A percentile compares a stretch with the other conserved stretches of the same genome.
Evolutionary conservation across 2,329 filamentous ascomycete species (phyloP).

Genomic region (Fusarium protoensiforme): DNA sequence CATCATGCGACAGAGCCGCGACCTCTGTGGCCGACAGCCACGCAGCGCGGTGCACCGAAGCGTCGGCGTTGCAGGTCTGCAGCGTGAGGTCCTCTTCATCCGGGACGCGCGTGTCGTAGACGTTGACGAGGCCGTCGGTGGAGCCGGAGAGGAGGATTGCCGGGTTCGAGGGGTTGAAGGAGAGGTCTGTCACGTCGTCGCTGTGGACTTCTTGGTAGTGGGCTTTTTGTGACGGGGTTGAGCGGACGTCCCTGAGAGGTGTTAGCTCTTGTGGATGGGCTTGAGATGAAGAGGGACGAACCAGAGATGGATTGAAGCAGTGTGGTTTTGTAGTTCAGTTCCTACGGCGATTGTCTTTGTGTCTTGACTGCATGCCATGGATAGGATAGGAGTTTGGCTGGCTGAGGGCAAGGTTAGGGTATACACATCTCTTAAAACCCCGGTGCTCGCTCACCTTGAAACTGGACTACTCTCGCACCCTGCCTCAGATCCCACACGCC

Average conservation of each 20-base stretch:
- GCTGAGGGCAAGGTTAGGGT: slow-evolving; percentile 44
- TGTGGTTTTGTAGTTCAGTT: slow-evolving; percentile 75
- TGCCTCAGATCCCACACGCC: slow-evolving; percentile 73
- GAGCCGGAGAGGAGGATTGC: slow-evolving; percentile 78
- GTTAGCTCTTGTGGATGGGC: neutral
- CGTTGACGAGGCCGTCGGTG: slow-evolving; percentile 82
- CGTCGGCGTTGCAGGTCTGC: slow-evolving; percentile 81
- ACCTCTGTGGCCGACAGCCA: slow-evolving; percentile 74
- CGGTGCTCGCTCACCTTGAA: slow-evolving; percentile 57
- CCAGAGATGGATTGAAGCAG: slow-evolving; percentile 72
- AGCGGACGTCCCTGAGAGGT: slow-evolving; percentile 67
- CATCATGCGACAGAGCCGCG: slow-evolving; percentile 81
- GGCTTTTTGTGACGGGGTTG: slow-evolving; percentile 57
- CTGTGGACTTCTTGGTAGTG: slow-evolving; percentile 74
- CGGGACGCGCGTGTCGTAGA: slow-evolving; percentile 76
- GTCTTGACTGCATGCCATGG: slow-evolving; percentile 69
- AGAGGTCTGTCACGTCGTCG: slow-evolving; percentile 71
- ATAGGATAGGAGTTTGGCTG: slow-evolving; percentile 66
- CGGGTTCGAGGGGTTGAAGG: slow-evolving; percentile 69
- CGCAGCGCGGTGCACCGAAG: slow-evolving; percentile 79
- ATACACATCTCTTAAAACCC: neutral
- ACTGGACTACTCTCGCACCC: slow-evolving; percentile 56
- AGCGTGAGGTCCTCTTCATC: slow-evolving; percentile 83
- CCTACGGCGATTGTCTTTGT: slow-evolving; percentile 75
- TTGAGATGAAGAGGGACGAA: slow-evolving; percentile 44